Evolutionary conservation across 2,329 filamentous ascomycete species (phyloP), one percentile per base, ranked within the genome.

Genomic region (Remersonia thermophila): DNA sequence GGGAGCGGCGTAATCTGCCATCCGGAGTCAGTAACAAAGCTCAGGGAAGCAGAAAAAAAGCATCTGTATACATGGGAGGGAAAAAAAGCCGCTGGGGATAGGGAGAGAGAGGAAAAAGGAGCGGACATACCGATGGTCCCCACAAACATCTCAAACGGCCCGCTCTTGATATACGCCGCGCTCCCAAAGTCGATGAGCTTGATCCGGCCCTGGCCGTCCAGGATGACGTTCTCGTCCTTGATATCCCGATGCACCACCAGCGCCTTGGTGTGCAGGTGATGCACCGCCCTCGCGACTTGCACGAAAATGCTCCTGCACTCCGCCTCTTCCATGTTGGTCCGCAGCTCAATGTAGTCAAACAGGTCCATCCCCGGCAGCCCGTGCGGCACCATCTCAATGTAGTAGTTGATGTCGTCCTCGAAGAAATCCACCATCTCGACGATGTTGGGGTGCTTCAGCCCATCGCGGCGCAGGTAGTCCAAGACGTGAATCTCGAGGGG

Each of bases 151-250:
- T 96, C 87, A 67, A 98, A 98, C 31, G 91, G 91, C 11, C 91
- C 91, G 57, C 82, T 95, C 64, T 93, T 95, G 66, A 96, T 93
- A 57, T 98, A 98, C 43, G 91, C 87, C 40, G 91, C 91, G 55
- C 87, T 95, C 41, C 91, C 91, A 61, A 98, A 98, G 59, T 98
- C 91, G 48, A 96, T 96, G 51, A 98, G 67, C 62, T 95, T 96
- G 60, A 98, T 93, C 48, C 82, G 80, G 17, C 89, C 87, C 55
- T 96, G 87, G 26, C 91, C 89, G 53, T 98, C 91, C 12, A 98
- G 67, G 37, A 98, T 83, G 20, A 98, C 84, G 50, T 98, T 98
- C 61, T 98, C 91, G 51, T 98, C 91, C 58, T 98, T 98, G 69
- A 98, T 96, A 53, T 98, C 91, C 26, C 91, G 80, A 59, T 98